phyloP scores from a whole-genome alignment of 768 basidiomycete species.

The Gymnopilus junonius region DNA sequence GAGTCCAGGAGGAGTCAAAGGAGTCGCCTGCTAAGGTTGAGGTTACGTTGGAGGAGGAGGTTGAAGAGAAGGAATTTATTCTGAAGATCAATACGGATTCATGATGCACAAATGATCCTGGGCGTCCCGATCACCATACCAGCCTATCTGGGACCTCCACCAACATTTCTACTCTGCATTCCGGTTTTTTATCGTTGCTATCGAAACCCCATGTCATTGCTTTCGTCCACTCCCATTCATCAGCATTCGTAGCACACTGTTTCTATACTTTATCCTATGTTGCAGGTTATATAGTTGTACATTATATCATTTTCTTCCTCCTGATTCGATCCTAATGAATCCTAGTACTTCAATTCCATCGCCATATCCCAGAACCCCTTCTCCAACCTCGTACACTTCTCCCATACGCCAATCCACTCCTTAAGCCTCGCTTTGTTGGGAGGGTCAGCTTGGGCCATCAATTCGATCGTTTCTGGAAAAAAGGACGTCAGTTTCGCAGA shows the following conservation, averaged over 20 bases:
- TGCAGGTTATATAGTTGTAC: conserved; percentile 9
- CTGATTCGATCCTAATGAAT: neutral
- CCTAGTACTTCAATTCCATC: conserved; percentile 31
- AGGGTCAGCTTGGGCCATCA: conserved; percentile 59
- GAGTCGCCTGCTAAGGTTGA: conserved; percentile 36
- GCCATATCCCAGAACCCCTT: conserved; percentile 85
- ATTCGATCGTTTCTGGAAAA: conserved; percentile 72
- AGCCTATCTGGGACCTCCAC: too few relatives aligned
- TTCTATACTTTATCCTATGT: neutral
- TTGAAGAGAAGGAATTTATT: conserved; percentile 13
- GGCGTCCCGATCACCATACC: neutral
- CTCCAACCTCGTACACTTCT: conserved; percentile 76
- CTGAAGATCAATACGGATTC: neutral
- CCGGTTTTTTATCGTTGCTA: neutral
- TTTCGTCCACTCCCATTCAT: neutral
- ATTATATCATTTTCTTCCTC: too few relatives aligned
- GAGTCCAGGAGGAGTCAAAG: conserved; percentile 18
- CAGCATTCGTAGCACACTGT: neutral
- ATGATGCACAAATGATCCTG: neutral
- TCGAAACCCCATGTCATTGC: neutral
- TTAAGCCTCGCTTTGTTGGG: conserved; percentile 61
- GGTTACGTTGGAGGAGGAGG: conserved; percentile 35
- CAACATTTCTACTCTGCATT: neutral
- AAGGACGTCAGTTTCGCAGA: neutral
- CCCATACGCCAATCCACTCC: conserved; percentile 77